phyloP scores from a whole-genome alignment of 176 grass and related monocot species.

The Themeda triandra region DNA sequence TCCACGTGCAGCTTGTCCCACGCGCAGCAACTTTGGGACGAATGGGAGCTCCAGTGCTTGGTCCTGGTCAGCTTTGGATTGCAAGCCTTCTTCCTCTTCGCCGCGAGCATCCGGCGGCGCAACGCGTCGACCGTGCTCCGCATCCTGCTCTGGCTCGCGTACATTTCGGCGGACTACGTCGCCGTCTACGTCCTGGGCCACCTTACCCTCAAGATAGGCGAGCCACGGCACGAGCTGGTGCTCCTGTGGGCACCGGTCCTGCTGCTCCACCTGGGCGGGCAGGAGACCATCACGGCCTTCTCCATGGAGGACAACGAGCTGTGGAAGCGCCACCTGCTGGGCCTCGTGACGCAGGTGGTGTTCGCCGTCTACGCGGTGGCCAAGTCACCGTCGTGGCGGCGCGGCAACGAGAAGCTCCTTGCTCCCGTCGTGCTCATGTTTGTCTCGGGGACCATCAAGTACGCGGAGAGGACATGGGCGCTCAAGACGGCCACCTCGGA shows the following conservation, averaged over 20 bases:
- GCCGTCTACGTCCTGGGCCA: neutral
- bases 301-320: neutral
- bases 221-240: neutral
- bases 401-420: neutral
- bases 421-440: neutral
- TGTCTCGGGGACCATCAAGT: neutral
- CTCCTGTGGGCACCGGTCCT: neutral
- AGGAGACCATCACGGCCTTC: neutral
- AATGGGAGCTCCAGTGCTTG: neutral
- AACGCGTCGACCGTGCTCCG: neutral
- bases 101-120: neutral
- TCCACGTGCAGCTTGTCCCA: neutral
- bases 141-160: neutral
- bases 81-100: neutral
- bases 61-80: neutral
- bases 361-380: neutral
- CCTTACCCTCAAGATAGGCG: neutral
- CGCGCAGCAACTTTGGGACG: neutral
- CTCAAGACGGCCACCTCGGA: conserved; percentile 26
- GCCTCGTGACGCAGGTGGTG: neutral
- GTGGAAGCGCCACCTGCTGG: neutral
- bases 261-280: neutral
- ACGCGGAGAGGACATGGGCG: conserved; percentile 35
- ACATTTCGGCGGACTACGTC: neutral
- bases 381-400: neutral